Evolutionary conservation across 2,329 filamentous ascomycete species (phyloP), one percentile per base, ranked within the genome.

Genomic region (Fusarium udum): DNA sequence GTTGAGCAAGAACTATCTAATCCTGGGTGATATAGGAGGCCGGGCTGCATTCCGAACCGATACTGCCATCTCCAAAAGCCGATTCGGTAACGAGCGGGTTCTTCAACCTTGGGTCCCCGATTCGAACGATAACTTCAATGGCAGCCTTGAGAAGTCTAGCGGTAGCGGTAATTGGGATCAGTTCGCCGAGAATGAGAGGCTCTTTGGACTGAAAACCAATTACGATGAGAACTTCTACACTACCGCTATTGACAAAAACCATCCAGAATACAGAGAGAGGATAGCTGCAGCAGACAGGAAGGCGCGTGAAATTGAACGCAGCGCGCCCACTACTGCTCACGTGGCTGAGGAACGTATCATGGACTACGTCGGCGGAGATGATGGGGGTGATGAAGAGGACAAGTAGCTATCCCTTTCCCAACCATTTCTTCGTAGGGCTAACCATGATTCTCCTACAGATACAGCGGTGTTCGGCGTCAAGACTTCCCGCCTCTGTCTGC

Each of bases 181-280:
- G 81, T 99, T 99, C 79, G 93, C 93, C 65, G 92, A 89, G 71
- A 98, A 98, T 79, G 93, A 97, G 83, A 88, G 91, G 63, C 90
- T 94, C 36, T 98, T 97, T 79, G 96, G 96, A 40, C 84, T 97
- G 43, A 94, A 91, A 82, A 96, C 93, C 59, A 94, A 95, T 77
- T 99, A 98, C 80, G 91, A 98, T 79, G 96, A 98, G 83, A 95
- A 93, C 76, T 90, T 96, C 48, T 99, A 99, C 84, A 99, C 96
- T 4, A 99, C 96, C 15, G 85, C 90, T 45, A 97, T 99, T 79
- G 91, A 99, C 82, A 94, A 91, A 78, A 93, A 83, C 72, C 91
- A 97, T 77, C 95, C 96, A 3, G 87, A 92, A 61, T 98, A 97
- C 82, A 91, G 90, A 72, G 90, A 94, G 81, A 90, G 92, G 73